These are phyloP conservation scores for Pascua sp. DNA, from an alignment of 1,284 basidiomycete species.

Conservation along the genomic window DNA sequence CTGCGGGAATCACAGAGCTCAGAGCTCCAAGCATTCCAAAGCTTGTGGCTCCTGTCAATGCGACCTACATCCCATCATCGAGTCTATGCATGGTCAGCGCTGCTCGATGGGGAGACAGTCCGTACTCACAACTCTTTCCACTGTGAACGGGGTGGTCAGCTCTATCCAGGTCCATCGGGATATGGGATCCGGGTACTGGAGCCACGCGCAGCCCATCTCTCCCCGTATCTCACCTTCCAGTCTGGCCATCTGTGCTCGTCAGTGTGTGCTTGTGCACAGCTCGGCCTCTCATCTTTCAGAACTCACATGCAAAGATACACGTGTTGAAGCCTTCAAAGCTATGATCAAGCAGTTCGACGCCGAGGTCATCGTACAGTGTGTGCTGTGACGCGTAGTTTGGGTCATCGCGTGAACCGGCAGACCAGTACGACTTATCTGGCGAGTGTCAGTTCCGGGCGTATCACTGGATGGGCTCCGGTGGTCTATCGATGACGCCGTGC, in stretches of 20 bases:
- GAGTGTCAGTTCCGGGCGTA: background rate
- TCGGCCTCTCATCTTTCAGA: background rate
- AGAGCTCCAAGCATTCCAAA: too few species aligned
- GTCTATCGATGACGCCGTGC: too few species aligned
- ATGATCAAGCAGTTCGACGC: constrained; percentile 90
- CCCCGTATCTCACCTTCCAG: constrained; percentile 37
- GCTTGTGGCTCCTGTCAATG: background rate
- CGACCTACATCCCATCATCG: constrained; percentile 98
- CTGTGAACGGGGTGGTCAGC: constrained; percentile 19
- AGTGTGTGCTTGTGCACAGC: constrained; percentile 1
- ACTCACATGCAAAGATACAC: constrained; percentile 94
- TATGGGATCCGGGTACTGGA: background rate
- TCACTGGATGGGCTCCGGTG: background rate
- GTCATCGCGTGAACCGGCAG: constrained; percentile 80
- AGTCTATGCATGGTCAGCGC: constrained; percentile 47
- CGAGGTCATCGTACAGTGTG: constrained; percentile 90
- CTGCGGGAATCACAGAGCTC: background rate
- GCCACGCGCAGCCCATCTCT: background rate
- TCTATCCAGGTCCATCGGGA: background rate
- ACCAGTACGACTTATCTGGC: constrained; percentile 89
- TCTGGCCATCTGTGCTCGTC: constrained; percentile 42
- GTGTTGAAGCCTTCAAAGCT: constrained; percentile 96
- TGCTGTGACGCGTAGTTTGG: constrained; percentile 86
- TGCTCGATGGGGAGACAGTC: background rate
- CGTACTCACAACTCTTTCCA: constrained; percentile 45